Evolutionary conservation across 257 asterid genomes (phyloP).

Genomic region (Ocimum tenuiflorum): DNA sequence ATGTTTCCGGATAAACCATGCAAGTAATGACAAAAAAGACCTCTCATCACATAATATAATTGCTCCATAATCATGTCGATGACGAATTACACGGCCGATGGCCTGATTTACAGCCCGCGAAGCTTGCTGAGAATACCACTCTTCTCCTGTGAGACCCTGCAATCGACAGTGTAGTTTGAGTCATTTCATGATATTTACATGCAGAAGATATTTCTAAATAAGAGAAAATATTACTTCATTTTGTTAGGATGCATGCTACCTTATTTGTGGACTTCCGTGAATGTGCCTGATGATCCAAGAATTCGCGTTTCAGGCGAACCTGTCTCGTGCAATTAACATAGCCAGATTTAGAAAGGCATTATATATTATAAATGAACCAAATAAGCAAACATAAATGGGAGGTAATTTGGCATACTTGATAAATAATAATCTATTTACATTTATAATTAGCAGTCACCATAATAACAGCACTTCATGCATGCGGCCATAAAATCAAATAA

Average conservation of each 20-base stretch:
- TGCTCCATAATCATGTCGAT: conserved; percentile 95
- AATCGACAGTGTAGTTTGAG: conserved; percentile 14
- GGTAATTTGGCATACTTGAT: neutral
- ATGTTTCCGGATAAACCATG: conserved; percentile 8
- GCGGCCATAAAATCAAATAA: neutral
- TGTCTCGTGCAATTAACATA: conserved; percentile 32
- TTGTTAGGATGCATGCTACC: conserved; percentile 38
- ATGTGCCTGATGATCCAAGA: conserved; percentile 65
- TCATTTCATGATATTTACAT: conserved; percentile 12
- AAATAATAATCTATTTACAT: neutral
- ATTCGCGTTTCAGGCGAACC: conserved; percentile 99
- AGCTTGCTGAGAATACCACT: conserved; percentile 97
- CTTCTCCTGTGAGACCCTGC: conserved; percentile 87
- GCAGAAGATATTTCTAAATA: neutral
- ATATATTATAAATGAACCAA: neutral
- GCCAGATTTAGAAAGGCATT: neutral
- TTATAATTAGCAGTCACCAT: neutral
- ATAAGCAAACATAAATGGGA: neutral
- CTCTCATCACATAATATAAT: conserved; percentile 94
- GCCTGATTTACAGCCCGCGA: conserved; percentile 97
- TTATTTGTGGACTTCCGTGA: conserved; percentile 40
- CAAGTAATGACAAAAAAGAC: conserved; percentile 22
- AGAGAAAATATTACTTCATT: conserved; percentile 10
- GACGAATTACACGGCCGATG: conserved; percentile 98
- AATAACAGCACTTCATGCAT: conserved; percentile 5